Percentiles rank a stretch among this genome's conserved stretches.
Evolutionary conservation across 176 grass and related monocot genomes (phyloP).

Genomic region (Triticum dicoccoides): DNA sequence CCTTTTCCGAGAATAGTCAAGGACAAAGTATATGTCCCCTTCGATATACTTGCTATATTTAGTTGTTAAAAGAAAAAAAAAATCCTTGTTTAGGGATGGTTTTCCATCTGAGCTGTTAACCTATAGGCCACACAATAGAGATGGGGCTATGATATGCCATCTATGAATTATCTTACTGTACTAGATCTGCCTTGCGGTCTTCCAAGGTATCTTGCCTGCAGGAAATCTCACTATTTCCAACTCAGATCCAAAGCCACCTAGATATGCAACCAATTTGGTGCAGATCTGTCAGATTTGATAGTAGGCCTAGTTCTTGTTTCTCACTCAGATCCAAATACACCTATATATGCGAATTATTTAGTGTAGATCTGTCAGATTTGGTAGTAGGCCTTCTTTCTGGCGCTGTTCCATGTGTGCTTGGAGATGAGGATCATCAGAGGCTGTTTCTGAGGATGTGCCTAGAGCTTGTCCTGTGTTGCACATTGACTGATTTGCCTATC

Average conservation of each 20-base stretch:
- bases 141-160: background rate
- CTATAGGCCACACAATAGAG: background rate
- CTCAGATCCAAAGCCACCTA: background rate
- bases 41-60: background rate
- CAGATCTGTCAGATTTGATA: background rate
- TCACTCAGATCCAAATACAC: background rate
- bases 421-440: slow-evolving; percentile 41
- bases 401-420: background rate
- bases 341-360: background rate
- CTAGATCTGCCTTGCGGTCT: background rate
- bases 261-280: background rate
- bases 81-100: background rate
- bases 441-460: slow-evolving; percentile 43
- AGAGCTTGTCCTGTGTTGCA: slow-evolving; percentile 12
- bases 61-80: background rate
- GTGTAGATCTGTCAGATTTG: background rate
- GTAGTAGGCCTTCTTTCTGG: background rate
- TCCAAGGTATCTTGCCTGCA: background rate
- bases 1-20: background rate
- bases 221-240: background rate
- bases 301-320: background rate
- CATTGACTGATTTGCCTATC: slow-evolving; percentile 33
- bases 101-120: too few species aligned
- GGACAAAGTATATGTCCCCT: background rate
- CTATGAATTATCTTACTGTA: background rate